A percentile compares a stretch with the other conserved stretches of the same genome.
These are phyloP conservation scores for Leccinum pallidistipes DNA, from an alignment of 1,284 basidiomycete species.

Conservation along the genomic window DNA sequence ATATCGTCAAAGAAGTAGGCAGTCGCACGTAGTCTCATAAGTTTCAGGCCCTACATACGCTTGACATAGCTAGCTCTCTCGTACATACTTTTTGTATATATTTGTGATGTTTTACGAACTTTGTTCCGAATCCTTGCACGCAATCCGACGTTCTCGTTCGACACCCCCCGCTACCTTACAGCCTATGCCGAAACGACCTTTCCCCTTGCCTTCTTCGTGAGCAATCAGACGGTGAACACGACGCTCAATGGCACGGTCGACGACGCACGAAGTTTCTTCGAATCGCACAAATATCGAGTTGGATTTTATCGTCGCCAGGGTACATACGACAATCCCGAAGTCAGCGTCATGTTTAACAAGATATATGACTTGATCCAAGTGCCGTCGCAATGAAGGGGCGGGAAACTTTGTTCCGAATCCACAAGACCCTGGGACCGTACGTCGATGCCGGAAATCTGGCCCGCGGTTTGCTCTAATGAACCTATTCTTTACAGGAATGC, in stretches of 20 bases:
- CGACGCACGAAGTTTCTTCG: slow-evolving; percentile 22
- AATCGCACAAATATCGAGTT: slow-evolving; percentile 19
- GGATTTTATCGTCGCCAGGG: slow-evolving; percentile 30
- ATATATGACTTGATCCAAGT: slow-evolving; percentile 7
- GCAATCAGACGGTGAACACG: slow-evolving; percentile 25
- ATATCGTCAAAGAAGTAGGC: no score
- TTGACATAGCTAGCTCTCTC: no score
- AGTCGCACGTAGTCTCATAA: no score
- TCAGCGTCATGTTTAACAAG: slow-evolving; percentile 1
- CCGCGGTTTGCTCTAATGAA: slow-evolving; percentile 3
- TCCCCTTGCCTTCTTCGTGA: slow-evolving; percentile 31
- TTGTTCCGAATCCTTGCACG: slow-evolving; percentile 11
- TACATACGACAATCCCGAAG: slow-evolving; percentile 12
- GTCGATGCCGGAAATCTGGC: slow-evolving; percentile 2
- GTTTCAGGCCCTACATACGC: no score
- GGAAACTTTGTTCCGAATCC: slow-evolving; percentile 22
- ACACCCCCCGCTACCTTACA: slow-evolving; percentile 17
- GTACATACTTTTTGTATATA: no score
- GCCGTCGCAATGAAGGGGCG: slow-evolving; percentile 20
- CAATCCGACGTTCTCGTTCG: slow-evolving; percentile 30
- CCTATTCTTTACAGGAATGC: slow-evolving; percentile 10
- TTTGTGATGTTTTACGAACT: no score
- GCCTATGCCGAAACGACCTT: slow-evolving; percentile 27
- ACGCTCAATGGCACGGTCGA: slow-evolving; percentile 13
- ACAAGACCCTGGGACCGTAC: slow-evolving; percentile 14